Percentiles rank a stretch among this genome's conserved stretches.
Conservation (phyloP, 75 land plant genomes). For the Pseudotsuga menziesii region DNA sequence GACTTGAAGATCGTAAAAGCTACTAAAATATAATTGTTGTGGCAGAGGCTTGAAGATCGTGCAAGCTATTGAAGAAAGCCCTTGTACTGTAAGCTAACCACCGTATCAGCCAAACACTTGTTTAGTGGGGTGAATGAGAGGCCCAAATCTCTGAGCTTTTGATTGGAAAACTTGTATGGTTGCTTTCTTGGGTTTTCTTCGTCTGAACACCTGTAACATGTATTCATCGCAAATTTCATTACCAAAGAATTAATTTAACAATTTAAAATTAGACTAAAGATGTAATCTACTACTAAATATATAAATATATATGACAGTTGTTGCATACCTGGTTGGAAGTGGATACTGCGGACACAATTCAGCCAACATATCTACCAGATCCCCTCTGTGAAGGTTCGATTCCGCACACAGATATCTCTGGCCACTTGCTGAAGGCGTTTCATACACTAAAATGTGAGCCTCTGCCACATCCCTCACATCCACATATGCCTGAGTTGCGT, state of each 20-base stretch:
- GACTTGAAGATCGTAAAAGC: too few species aligned
- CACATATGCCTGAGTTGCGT: too few species aligned
- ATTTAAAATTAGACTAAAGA: too few species aligned
- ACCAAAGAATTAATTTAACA: too few species aligned
- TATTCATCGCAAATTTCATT: too few species aligned
- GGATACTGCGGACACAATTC: not conserved
- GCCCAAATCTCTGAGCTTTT: constrained; percentile 46
- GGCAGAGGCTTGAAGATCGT: too few species aligned
- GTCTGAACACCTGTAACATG: constrained; percentile 42
- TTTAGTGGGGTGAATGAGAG: not conserved
- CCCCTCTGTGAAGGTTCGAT: not conserved
- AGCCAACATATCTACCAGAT: not conserved
- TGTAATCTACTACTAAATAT: too few species aligned
- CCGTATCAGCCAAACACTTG: not conserved
- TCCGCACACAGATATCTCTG: not conserved
- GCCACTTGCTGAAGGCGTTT: too few species aligned
- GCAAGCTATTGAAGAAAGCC: not conserved
- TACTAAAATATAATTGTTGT: not conserved
- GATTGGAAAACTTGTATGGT: constrained; percentile 36
- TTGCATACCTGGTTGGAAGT: not conserved
- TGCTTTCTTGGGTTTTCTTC: constrained; percentile 31
- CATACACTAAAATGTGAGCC: too few species aligned
- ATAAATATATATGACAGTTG: too few species aligned
- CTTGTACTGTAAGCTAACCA: not conserved
- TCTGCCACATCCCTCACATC: too few species aligned